These are phyloP conservation scores for Rickenella mellea DNA, from an alignment of 768 basidiomycete genomes.

Conservation along the genomic window DNA sequence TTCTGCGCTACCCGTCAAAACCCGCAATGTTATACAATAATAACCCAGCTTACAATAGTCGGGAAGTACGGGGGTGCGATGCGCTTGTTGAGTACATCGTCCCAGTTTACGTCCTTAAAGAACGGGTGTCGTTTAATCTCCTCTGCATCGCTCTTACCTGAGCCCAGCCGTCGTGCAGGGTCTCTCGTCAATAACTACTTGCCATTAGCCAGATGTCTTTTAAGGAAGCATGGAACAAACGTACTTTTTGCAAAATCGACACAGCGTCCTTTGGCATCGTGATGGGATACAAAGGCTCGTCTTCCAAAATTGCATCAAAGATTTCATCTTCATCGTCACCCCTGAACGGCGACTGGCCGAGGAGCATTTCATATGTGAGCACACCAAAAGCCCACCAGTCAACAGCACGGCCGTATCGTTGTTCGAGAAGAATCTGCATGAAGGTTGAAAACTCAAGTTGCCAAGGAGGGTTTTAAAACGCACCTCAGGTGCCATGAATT, in stretches of 20 bases:
- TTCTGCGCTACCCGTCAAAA: constrained; percentile 34
- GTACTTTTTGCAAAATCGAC: constrained; percentile 87
- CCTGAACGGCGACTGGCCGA: constrained; percentile 98
- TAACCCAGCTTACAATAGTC: constrained; percentile 60
- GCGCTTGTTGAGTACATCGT: constrained; percentile 94
- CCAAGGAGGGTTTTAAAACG: constrained; percentile 9
- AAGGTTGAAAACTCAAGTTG: background rate
- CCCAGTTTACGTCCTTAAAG: constrained; percentile 97
- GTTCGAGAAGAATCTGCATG: constrained; percentile 89
- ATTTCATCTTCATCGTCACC: constrained; percentile 99
- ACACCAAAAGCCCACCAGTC: constrained; percentile 99
- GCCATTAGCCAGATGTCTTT: constrained; percentile 4
- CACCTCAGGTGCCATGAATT: constrained; percentile 99
- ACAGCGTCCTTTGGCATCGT: constrained; percentile 99
- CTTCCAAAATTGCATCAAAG: constrained; percentile 97
- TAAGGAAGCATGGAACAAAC: constrained; percentile 5
- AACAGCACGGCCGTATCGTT: constrained; percentile 95
- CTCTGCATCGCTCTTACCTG: constrained; percentile 85
- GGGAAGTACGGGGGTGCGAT: constrained; percentile 98
- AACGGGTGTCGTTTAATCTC: constrained; percentile 97
- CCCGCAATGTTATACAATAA: constrained; percentile 5
- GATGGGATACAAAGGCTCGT: constrained; percentile 96
- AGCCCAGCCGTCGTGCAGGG: constrained; percentile 82
- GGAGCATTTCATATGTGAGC: constrained; percentile 95
- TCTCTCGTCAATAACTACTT: constrained; percentile 84